Base-by-base conservation (phyloP, 1,284 basidiomycete species). In the Irpex sp. region DNA sequence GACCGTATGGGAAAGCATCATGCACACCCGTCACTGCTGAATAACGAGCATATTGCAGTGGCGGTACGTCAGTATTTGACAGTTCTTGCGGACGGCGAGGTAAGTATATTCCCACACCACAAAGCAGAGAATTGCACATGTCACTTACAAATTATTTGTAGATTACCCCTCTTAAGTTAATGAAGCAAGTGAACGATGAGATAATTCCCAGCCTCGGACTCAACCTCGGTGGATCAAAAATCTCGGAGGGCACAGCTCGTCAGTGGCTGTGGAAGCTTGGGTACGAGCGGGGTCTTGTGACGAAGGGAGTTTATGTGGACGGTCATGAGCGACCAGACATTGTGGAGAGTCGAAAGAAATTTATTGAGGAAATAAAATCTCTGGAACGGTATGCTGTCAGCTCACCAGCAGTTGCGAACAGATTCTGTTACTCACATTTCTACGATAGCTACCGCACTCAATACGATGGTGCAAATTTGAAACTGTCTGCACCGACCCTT, bases 301-400 rank as follows among this genome's bases (percentile, higher is more conserved):
- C 67, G 2, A 67, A 67, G 15, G 45, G 49, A 9, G 56, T 22
- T 3, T 67, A 67, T 27, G 24, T 67, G 1, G 67, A 67, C 15
- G 56, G 67, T 18, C 67, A 67, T 22, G 67, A 67, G 24, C 49
- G 67, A 6, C 66, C 66, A 10, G 66, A 67, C 15, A 45, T 67
- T 27, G 66, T 67, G 13, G 45, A 49, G 6, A 13, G n/a, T 13
- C 45, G 45, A 13, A 49, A 49, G 45, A 49, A 49, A 6, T 49
- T 49, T 6, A 4, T 49, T 3, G 5, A 49, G 18, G 45, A 49
- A 10, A 49, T 49, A 3, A 13, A 49, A 13, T 49, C 11, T n/a
- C 45, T 49, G 7, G 45, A 49, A 13, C 11, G 13, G 45, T 49
- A 6, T 13, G 45, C 3, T 15, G 4, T 7, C 4, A 10, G 6